Evolutionary conservation across 495 filamentous ascomycete species (phyloP).

Genomic region (Penicillium lagena): DNA sequence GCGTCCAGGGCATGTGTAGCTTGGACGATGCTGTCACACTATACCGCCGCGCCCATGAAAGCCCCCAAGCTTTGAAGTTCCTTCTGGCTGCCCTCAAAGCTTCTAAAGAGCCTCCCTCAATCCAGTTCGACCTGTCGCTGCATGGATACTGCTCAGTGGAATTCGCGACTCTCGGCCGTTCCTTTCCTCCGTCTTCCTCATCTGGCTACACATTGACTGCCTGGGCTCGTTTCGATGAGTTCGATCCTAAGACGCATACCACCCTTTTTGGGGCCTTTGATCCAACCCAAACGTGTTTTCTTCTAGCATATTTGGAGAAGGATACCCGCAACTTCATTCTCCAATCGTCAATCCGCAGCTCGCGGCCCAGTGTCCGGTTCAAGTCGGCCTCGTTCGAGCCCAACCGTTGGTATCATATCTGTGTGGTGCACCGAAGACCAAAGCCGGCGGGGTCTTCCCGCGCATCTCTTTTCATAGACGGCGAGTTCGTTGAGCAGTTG

Average conservation of each 20-base stretch:
- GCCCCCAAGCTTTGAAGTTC: constrained; percentile 59
- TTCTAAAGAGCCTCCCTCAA: constrained; percentile 70
- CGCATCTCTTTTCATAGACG: constrained; percentile 85
- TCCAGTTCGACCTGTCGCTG: constrained; percentile 89
- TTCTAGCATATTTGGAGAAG: constrained; percentile 88
- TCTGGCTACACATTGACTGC: constrained; percentile 82
- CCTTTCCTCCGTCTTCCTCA: constrained; percentile 71
- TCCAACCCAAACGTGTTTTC: constrained; percentile 84
- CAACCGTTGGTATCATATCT: constrained; percentile 85
- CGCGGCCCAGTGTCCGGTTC: constrained; percentile 86
- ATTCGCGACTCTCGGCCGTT: constrained; percentile 69
- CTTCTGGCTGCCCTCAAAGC: constrained; percentile 64
- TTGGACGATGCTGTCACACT: constrained; percentile 76
- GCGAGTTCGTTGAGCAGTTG: constrained; percentile 87
- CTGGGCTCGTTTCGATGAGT: constrained; percentile 83
- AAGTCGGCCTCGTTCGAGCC: constrained; percentile 71
- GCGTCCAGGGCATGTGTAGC: constrained; percentile 56
- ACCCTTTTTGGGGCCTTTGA: constrained; percentile 96
- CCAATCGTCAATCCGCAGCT: constrained; percentile 85
- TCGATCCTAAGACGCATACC: constrained; percentile 79
- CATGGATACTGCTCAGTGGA: constrained; percentile 87
- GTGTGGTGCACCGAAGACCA: constrained; percentile 71
- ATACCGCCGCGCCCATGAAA: constrained; percentile 57
- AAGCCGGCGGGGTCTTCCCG: constrained; percentile 71
- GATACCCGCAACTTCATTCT: constrained; percentile 94